Evolutionary conservation across 306 rosid genomes (phyloP), one percentile per base, ranked within the genome.

Genomic region (Mimosa bimucronata): DNA sequence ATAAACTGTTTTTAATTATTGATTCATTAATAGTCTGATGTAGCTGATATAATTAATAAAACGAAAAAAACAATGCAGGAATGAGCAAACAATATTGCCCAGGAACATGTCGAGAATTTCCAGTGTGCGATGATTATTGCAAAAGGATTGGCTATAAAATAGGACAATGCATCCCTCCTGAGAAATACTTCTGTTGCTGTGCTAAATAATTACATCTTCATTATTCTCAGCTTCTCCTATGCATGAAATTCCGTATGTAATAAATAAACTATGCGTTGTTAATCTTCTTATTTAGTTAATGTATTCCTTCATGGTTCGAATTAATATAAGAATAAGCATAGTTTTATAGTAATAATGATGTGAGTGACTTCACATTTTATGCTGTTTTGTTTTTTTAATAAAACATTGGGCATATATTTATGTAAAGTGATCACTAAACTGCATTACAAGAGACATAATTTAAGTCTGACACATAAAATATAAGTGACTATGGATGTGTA

Each of bases 101-200:
- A 19, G 82, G 82, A 38, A 18, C 15, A 19, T 78, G 82, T 19
- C 0, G 0, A 3, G 8, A 53, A 7, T 26, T 7, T 40, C 82
- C 70, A 9, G 2, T 6, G 2, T 78, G 82, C 44, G 11, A 55
- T 55, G 76, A 18, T 11, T 1, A 3, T 4, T 78, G 82, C 70
- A 55, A 40, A 16, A 0, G 1, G 38, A n/a, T 2, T 11, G 76
- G 76, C 45, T 78, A 23, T 19, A 4, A 66, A 30, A 66, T 4
- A 0, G 80, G 80, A 0, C 4, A 3, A 9, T 66, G 80, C 66
- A 1, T 50, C 6, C 66, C 81, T 48, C 74, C 74, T 34, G 28
- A 77, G 16, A 4, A 66, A 3, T 0, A 23, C 12, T 77, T 77
- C 29, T 66, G 81, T 10, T 77, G 74, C 28, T 77, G 80, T 5